Percentiles rank a stretch among this genome's conserved stretches.
These are phyloP conservation scores for Myochromella boudieri DNA, from an alignment of 768 basidiomycete genomes.

Conservation along the genomic window DNA sequence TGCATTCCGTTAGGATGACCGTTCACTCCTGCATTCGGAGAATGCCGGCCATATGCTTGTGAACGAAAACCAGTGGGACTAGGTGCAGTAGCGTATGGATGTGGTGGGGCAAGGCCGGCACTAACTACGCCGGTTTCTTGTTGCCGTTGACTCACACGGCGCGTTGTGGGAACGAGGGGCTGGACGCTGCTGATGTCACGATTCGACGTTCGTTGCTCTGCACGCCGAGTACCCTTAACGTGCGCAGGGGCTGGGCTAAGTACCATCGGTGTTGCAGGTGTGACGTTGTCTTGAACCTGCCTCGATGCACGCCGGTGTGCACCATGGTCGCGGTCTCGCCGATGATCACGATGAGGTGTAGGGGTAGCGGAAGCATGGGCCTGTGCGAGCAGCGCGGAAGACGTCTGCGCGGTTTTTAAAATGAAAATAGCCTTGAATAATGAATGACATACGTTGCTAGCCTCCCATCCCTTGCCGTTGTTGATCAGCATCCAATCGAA, in stretches of 20 bases:
- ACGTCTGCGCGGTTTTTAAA: constrained; percentile 31
- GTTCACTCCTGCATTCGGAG: constrained; percentile 42
- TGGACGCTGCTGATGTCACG: constrained; percentile 67
- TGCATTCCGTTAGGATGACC: constrained; percentile 42
- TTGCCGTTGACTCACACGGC: constrained; percentile 68
- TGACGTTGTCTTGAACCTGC: constrained; percentile 53
- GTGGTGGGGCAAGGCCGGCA: constrained; percentile 50
- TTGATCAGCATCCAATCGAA: constrained; percentile 98
- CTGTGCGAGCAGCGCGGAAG: constrained; percentile 43
- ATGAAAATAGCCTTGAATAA: constrained; percentile 5
- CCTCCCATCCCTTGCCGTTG: constrained; percentile 95
- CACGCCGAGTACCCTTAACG: constrained; percentile 56
- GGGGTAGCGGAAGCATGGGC: constrained; percentile 56
- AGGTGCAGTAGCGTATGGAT: constrained; percentile 73
- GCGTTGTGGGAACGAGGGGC: constrained; percentile 62
- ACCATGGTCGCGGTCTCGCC: constrained; percentile 55
- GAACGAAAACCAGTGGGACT: constrained; percentile 56
- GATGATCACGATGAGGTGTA: constrained; percentile 57
- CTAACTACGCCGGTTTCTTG: constrained; percentile 39
- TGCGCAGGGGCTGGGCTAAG: constrained; percentile 66
- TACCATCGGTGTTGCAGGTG: constrained; percentile 59
- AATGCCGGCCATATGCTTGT: constrained; percentile 55
- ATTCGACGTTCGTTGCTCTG: constrained; percentile 45
- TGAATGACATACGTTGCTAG: constrained; percentile 63
- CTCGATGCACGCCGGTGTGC: constrained; percentile 51